Conservation (phyloP, 2,329 filamentous ascomycete genomes). For the Alternaria consortialis region DNA sequence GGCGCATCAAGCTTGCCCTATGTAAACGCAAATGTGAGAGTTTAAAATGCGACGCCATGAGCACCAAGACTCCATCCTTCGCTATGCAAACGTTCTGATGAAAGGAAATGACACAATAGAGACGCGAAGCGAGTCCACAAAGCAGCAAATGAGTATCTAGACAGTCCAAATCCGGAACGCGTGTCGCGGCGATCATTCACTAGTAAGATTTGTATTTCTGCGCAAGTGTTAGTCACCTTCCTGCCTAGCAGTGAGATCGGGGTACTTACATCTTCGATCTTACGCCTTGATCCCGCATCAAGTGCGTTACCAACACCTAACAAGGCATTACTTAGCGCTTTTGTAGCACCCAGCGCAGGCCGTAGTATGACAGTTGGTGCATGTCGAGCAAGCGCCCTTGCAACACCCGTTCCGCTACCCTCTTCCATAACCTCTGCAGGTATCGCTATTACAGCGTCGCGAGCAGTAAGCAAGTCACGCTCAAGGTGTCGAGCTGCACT, state of each 20-base stretch:
- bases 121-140: background rate
- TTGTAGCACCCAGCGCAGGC: slow-evolving; percentile 88
- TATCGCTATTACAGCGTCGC: slow-evolving; percentile 93
- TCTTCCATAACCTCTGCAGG: slow-evolving; percentile 91
- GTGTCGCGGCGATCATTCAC: background rate
- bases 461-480: slow-evolving; percentile 83
- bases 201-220: slow-evolving; percentile 22
- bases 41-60: background rate
- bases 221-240: background rate
- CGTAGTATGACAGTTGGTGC: slow-evolving; percentile 93
- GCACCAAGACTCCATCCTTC: slow-evolving; percentile 12
- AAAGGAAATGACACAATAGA: background rate
- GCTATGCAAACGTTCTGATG: slow-evolving; percentile 13
- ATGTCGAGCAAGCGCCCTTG: slow-evolving; percentile 77
- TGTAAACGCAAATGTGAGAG: background rate
- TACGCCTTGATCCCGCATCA: slow-evolving; percentile 81
- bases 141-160: background rate
- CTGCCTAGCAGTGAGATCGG: background rate
- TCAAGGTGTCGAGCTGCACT: slow-evolving; percentile 84
- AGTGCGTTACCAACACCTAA: slow-evolving; percentile 92
- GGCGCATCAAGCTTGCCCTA: background rate
- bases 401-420: slow-evolving; percentile 79
- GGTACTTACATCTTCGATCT: slow-evolving; percentile 84
- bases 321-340: slow-evolving; percentile 86
- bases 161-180: background rate